Evolutionary conservation across 805 yeast genomes (phyloP).

Genomic region (Kluyveromyces nonfermentans): DNA sequence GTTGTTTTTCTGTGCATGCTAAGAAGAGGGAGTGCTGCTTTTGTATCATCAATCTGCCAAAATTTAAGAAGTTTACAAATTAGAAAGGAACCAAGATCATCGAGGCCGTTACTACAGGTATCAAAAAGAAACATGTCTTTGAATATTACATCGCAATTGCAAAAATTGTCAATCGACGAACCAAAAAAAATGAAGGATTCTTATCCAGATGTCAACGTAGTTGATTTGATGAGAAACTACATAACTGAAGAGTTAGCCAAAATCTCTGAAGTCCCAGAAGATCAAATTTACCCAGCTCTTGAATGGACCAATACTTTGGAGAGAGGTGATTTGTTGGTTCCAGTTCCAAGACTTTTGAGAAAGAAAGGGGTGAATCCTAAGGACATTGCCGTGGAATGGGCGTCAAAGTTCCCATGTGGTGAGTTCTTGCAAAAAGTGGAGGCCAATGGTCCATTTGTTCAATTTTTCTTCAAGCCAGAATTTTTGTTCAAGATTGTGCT

Average conservation of each 20-base stretch:
- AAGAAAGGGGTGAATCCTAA: constrained; percentile 76
- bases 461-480: constrained; percentile 69
- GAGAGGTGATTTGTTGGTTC: constrained; percentile 87
- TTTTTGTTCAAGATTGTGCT: constrained; percentile 60
- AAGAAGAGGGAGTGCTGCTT: background rate
- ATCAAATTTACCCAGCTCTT: constrained; percentile 69
- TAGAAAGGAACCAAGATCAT: constrained; percentile 1
- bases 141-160: constrained; percentile 24
- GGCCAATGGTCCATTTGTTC: constrained; percentile 85
- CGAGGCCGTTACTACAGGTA: background rate
- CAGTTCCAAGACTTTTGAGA: constrained; percentile 77
- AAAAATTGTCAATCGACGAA: constrained; percentile 28
- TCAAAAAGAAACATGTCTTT: constrained; percentile 15
- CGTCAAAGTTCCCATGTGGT: constrained; percentile 64
- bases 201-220: constrained; percentile 67
- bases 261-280: constrained; percentile 62
- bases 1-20: constrained; percentile 1
- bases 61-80: background rate
- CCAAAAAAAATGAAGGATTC: constrained; percentile 50
- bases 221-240: constrained; percentile 84
- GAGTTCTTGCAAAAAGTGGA: constrained; percentile 59
- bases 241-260: constrained; percentile 69
- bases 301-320: constrained; percentile 82
- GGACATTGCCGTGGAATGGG: constrained; percentile 67
- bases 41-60: constrained; percentile 1